Evolutionary conservation across 176 grass and related monocot species (phyloP).

Genomic region (Rhynchospora breviuscula): DNA sequence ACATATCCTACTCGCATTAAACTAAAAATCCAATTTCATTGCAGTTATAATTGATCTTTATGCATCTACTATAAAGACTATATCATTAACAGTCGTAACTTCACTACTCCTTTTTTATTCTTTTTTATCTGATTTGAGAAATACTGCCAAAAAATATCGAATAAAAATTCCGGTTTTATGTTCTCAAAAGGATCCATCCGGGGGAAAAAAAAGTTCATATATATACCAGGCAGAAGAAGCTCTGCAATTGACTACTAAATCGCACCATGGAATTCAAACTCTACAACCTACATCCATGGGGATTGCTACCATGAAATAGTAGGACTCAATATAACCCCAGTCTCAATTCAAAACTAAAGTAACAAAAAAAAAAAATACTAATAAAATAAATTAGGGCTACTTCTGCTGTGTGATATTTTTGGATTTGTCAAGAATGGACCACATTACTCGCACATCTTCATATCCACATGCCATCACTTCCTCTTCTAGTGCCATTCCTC

Average conservation of each 20-base stretch:
- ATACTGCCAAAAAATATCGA: background rate
- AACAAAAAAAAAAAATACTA: background rate
- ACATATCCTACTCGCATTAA: too few relatives aligned
- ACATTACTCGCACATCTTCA: constrained; percentile 28
- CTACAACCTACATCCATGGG: constrained; percentile 20
- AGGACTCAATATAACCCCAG: background rate
- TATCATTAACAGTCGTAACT: too few relatives aligned
- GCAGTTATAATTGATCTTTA: too few relatives aligned
- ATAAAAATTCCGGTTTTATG: background rate
- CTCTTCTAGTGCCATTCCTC: constrained; percentile 20
- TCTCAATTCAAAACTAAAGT: background rate
- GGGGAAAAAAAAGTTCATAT: background rate
- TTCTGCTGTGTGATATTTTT: constrained; percentile 9
- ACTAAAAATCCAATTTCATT: too few relatives aligned
- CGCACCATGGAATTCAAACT: constrained; percentile 25
- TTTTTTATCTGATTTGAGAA: too few relatives aligned
- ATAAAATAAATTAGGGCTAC: background rate
- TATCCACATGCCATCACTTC: constrained; percentile 31
- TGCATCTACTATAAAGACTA: too few relatives aligned
- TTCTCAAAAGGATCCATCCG: background rate
- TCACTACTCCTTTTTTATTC: too few relatives aligned
- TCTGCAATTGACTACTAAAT: constrained; percentile 21
- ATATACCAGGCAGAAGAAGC: background rate
- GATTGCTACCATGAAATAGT: constrained; percentile 13
- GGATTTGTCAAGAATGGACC: constrained; percentile 31